Conservation (phyloP, 768 basidiomycete genomes). For the Psilocybe sp. region DNA sequence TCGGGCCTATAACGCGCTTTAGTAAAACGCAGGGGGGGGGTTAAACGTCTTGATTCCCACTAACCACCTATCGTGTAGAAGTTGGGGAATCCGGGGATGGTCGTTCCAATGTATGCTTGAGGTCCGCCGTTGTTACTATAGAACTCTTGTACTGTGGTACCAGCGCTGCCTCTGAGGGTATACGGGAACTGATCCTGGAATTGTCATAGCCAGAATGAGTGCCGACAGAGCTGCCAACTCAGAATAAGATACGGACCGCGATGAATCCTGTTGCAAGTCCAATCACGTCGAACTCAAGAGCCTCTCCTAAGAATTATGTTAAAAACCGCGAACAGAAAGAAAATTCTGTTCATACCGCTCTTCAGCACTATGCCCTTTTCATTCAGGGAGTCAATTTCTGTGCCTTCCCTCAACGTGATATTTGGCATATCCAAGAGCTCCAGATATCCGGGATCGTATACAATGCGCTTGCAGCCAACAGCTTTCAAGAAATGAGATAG, state of each 20-base stretch:
- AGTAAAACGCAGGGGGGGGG: neutral
- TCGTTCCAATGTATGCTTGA: constrained; percentile 41
- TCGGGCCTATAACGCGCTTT: constrained; percentile 32
- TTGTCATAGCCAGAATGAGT: neutral
- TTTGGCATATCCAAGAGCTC: constrained; percentile 43
- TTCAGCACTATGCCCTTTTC: constrained; percentile 41
- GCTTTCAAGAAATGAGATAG: constrained; percentile 21
- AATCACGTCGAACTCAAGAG: constrained; percentile 35
- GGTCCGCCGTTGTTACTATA: constrained; percentile 37
- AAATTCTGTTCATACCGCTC: constrained; percentile 23
- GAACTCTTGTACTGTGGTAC: constrained; percentile 35
- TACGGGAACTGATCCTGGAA: constrained; percentile 34
- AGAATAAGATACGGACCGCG: constrained; percentile 6
- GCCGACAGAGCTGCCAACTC: neutral
- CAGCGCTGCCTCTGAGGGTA: constrained; percentile 23
- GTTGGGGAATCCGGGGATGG: constrained; percentile 45
- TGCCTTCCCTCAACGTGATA: constrained; percentile 35
- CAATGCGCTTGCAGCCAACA: constrained; percentile 51
- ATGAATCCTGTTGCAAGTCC: constrained; percentile 38
- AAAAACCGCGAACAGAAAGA: neutral
- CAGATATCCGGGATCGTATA: constrained; percentile 49
- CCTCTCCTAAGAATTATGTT: constrained; percentile 24
- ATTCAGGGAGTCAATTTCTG: constrained; percentile 36
- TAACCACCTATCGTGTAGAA: constrained; percentile 39
- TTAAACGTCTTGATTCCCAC: too few relatives aligned